Conservation (phyloP, 495 filamentous ascomycete species). For the Tuber microsphaerosporum region DNA sequence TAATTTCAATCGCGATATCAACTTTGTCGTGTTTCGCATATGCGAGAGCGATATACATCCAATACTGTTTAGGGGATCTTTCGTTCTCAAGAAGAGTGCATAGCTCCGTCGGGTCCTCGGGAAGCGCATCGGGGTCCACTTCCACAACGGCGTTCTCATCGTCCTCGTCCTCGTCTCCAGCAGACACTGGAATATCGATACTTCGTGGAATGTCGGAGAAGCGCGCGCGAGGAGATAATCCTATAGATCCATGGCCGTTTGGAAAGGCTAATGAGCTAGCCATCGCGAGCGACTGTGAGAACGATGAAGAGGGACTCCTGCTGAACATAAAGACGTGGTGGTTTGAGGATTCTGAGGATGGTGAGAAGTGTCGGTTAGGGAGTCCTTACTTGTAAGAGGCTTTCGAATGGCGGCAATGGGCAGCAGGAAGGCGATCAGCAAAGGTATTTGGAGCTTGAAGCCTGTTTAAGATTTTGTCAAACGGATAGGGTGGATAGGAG, state of each 20-base stretch:
- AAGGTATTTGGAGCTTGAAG: background rate
- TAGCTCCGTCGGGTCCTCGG: slow-evolving; percentile 91
- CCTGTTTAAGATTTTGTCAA: background rate
- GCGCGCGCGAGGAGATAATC: slow-evolving; percentile 44
- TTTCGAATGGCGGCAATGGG: background rate
- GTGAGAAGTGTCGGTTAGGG: background rate
- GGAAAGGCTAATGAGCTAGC: slow-evolving; percentile 13
- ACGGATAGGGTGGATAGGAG: background rate
- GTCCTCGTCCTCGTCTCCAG: slow-evolving; percentile 48
- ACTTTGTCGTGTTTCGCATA: slow-evolving; percentile 92
- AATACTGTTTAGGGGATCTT: slow-evolving; percentile 74
- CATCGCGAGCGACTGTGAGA: slow-evolving; percentile 10
- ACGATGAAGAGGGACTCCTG: no score
- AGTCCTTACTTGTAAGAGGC: background rate
- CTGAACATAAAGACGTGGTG: no score
- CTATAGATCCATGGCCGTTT: slow-evolving; percentile 9
- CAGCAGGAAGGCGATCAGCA: background rate
- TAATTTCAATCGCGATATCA: slow-evolving; percentile 88
- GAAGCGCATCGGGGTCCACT: slow-evolving; percentile 79
- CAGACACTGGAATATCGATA: slow-evolving; percentile 84
- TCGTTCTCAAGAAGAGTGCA: slow-evolving; percentile 92
- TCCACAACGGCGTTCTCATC: slow-evolving; percentile 80
- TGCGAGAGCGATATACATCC: slow-evolving; percentile 93
- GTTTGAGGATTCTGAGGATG: background rate
- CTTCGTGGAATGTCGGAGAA: slow-evolving; percentile 83